These are phyloP conservation scores for Umbelopsis isabellina DNA, from an alignment of 192 early-diverging fungal genomes.

Conservation along the genomic window DNA sequence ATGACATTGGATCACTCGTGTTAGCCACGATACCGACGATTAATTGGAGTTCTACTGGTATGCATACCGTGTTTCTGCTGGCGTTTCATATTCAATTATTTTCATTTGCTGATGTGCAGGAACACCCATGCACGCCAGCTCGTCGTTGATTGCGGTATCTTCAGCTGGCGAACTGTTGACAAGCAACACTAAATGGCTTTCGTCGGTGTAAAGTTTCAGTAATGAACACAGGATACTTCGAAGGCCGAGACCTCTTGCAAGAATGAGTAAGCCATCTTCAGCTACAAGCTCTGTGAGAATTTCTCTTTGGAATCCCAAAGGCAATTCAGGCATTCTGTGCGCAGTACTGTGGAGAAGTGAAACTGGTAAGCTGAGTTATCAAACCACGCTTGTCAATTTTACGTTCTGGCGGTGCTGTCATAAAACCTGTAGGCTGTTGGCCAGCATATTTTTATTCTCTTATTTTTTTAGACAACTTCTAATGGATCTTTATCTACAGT, in stretches of 20 bases:
- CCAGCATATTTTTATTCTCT: neutral
- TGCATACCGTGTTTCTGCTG: constrained; percentile 56
- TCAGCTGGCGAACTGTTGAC: constrained; percentile 71
- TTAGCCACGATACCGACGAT: neutral
- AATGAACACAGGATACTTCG: constrained; percentile 71
- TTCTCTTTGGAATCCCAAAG: constrained; percentile 67
- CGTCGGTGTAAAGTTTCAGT: constrained; percentile 67
- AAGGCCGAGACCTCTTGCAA: constrained; percentile 80
- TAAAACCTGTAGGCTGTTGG: too few species aligned
- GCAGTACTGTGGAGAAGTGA: neutral
- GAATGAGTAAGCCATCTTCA: constrained; percentile 83
- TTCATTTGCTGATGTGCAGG: constrained; percentile 32
- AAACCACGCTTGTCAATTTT: too few species aligned
- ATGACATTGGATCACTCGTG: constrained; percentile 33
- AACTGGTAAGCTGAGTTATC: neutral
- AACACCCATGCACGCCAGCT: constrained; percentile 51
- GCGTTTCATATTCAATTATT: constrained; percentile 61
- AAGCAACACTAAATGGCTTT: constrained; percentile 76
- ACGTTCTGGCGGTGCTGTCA: too few species aligned
- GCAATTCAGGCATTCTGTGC: constrained; percentile 22
- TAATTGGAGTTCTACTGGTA: neutral
- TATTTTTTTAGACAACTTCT: constrained; percentile 46
- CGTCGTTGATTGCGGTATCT: constrained; percentile 53
- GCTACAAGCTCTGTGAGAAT: constrained; percentile 66
- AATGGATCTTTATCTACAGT: constrained; percentile 80